Percentiles rank a stretch among this genome's conserved stretches.
These are phyloP conservation scores for Leccinum solheimii DNA, from an alignment of 1,284 basidiomycete genomes.

Conservation along the genomic window DNA sequence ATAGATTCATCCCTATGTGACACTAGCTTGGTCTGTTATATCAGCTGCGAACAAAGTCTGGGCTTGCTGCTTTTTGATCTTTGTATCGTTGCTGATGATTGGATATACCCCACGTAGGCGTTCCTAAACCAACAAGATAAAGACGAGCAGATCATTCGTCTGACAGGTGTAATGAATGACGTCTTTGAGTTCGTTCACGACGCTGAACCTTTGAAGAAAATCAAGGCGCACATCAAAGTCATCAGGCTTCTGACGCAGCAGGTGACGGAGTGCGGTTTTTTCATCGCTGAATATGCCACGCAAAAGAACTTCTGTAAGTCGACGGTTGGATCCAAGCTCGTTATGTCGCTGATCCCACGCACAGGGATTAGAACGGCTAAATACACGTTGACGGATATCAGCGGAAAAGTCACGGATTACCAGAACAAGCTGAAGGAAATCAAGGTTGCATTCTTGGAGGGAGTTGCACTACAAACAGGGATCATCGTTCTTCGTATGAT, in stretches of 20 bases:
- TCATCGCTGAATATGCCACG: neutral
- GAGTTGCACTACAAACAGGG: neutral
- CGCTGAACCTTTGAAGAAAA: neutral
- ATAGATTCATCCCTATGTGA: neutral
- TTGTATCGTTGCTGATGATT: neutral
- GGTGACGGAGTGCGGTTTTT: neutral
- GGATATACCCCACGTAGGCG: neutral
- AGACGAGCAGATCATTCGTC: neutral
- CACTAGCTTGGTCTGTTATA: neutral
- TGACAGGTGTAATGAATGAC: neutral
- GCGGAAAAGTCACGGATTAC: slow-evolving; percentile 2
- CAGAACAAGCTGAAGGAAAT: slow-evolving; percentile 4
- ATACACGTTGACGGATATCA: neutral
- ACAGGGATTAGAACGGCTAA: neutral
- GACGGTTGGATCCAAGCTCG: neutral
- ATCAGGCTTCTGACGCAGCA: neutral
- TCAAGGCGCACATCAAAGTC: neutral
- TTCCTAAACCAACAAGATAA: slow-evolving; percentile 1
- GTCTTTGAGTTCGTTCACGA: neutral
- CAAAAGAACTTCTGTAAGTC: slow-evolving; percentile 2
- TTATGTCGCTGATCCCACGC: neutral
- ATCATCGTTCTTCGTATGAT: slow-evolving; percentile 1
- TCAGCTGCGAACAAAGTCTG: neutral
- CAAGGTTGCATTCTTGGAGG: slow-evolving; percentile 1
- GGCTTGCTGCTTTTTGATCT: neutral